phyloP scores from a whole-genome alignment of 1,284 basidiomycete species.

The Ceratobasidium sp. region DNA sequence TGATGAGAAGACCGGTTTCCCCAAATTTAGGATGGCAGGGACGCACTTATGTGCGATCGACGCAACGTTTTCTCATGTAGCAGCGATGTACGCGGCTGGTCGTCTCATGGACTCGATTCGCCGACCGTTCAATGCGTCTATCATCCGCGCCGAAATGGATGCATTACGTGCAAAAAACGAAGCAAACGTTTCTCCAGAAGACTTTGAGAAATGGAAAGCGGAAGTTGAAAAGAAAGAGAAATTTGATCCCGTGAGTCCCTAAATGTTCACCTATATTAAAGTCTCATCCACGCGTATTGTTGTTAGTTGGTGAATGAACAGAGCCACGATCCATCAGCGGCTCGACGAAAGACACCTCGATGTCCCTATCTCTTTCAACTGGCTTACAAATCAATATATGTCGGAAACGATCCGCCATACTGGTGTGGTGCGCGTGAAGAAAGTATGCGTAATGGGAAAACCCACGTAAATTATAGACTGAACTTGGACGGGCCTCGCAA shows the following conservation, averaged over 20 bases:
- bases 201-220: slow-evolving; percentile 25
- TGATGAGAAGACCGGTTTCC: background rate
- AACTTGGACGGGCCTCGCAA: slow-evolving; percentile 16
- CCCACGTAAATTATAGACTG: background rate
- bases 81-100: slow-evolving; percentile 40
- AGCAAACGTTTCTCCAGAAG: background rate
- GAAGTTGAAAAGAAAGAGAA: background rate
- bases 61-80: slow-evolving; percentile 25
- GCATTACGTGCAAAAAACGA: slow-evolving; percentile 16
- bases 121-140: slow-evolving; percentile 37
- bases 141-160: slow-evolving; percentile 41
- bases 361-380: slow-evolving; percentile 34
- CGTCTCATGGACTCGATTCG: slow-evolving; percentile 32
- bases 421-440: slow-evolving; percentile 29
- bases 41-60: slow-evolving; percentile 26
- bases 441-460: background rate
- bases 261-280: background rate
- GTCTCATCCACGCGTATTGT: background rate
- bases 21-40: slow-evolving; percentile 3
- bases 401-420: slow-evolving; percentile 27
- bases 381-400: slow-evolving; percentile 13
- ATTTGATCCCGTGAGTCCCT: background rate
- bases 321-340: background rate
- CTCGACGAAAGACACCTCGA: slow-evolving; percentile 2
- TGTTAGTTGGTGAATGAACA: slow-evolving; percentile 13